Conservation (phyloP, 306 rosid genomes). For the Casuarina cunninghamiana region DNA sequence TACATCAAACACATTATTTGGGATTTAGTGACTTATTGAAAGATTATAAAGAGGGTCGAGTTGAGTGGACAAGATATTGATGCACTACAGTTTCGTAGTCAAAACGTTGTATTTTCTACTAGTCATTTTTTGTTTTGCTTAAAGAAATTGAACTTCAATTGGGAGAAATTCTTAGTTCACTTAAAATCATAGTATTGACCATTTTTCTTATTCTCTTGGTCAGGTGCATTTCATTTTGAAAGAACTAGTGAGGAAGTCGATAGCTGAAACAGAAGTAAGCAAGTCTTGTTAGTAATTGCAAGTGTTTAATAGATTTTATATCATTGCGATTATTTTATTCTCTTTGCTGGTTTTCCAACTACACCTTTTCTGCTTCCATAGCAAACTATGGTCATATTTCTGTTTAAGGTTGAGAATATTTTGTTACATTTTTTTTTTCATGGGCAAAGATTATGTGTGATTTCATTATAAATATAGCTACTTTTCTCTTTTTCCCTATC, state of each 20-base stretch:
- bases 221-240: conserved; percentile 94
- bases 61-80: neutral
- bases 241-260: conserved; percentile 96
- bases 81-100: neutral
- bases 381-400: neutral
- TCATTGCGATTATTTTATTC: neutral
- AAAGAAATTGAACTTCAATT: neutral
- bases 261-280: conserved; percentile 86
- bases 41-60: neutral
- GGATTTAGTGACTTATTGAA: neutral
- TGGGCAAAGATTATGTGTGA: neutral
- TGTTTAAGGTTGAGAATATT: neutral
- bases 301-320: neutral
- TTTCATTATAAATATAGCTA: neutral
- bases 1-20: neutral
- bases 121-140: neutral
- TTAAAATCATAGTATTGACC: conserved; percentile 6
- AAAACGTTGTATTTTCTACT: neutral
- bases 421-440: no score
- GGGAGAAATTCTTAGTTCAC: neutral
- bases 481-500: neutral
- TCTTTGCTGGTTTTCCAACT: neutral
- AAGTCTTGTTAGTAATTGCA: conserved; percentile 8
- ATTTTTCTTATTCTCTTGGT: conserved; percentile 27
- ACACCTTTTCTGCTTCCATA: neutral